Evolutionary conservation across 2,329 filamentous ascomycete species (phyloP).

Genomic region (Westerdykella aurantiaca): DNA sequence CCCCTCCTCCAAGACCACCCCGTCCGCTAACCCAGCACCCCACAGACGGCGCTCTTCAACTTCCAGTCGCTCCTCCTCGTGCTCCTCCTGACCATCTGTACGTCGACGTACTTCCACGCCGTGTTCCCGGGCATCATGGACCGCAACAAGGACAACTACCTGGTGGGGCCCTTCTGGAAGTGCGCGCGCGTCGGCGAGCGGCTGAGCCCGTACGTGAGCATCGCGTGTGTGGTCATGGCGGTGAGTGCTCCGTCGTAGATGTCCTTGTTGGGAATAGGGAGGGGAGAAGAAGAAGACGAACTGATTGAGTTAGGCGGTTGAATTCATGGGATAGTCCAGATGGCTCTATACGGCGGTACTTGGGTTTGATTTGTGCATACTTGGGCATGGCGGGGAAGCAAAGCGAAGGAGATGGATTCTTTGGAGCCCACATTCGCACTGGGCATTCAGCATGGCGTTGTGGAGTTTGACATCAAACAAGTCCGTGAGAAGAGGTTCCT

Average conservation of each 20-base stretch:
- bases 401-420: too few relatives aligned
- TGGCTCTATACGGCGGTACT: too few relatives aligned
- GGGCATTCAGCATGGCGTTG: slow-evolving; percentile 5
- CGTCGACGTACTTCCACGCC: slow-evolving; percentile 86
- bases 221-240: slow-evolving; percentile 92
- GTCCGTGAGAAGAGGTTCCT: not conserved
- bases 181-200: slow-evolving; percentile 87
- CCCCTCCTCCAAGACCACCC: not conserved
- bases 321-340: slow-evolving; percentile 21
- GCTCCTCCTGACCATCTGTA: slow-evolving; percentile 91
- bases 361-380: too few relatives aligned
- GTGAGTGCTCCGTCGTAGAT: slow-evolving; percentile 43
- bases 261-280: not conserved
- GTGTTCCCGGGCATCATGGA: slow-evolving; percentile 87
- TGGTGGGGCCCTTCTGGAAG: slow-evolving; percentile 92
- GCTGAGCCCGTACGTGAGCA: slow-evolving; percentile 88
- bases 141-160: slow-evolving; percentile 76
- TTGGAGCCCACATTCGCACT: not conserved
- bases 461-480: slow-evolving; percentile 8
- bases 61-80: slow-evolving; percentile 95
- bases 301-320: slow-evolving; percentile 15
- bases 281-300: not conserved
- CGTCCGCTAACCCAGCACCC: slow-evolving; percentile 3
- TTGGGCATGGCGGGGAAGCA: too few relatives aligned
- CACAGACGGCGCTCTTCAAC: slow-evolving; percentile 92